Conservation (phyloP, 106 monocot genomes). For the Platanthera guangdongensis region DNA sequence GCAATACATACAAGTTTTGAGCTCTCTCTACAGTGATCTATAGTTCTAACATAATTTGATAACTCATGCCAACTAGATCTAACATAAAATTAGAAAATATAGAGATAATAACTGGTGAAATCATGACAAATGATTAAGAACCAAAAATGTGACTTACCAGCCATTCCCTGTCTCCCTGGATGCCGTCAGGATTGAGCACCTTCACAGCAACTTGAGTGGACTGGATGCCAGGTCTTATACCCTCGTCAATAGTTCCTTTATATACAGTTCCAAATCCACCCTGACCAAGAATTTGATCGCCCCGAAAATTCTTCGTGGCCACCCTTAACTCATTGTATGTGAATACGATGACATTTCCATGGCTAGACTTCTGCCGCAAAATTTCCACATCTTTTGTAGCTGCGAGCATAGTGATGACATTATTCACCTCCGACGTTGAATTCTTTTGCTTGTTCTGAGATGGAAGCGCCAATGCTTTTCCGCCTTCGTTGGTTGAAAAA, state of each 20-base stretch:
- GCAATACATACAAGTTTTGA: no score
- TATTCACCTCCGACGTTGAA: background rate
- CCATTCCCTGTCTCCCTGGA: conserved; percentile 70
- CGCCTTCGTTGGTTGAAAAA: background rate
- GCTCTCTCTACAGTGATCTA: no score
- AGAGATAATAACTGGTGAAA: background rate
- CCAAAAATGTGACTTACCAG: conserved; percentile 26
- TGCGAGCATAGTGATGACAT: background rate
- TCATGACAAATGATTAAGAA: background rate
- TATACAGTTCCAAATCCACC: conserved; percentile 67
- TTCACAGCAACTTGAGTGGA: conserved; percentile 57
- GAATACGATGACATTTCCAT: conserved; percentile 37
- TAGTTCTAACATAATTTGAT: background rate
- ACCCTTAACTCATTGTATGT: conserved; percentile 42
- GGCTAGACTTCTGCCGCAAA: conserved; percentile 19
- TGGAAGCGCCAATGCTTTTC: background rate
- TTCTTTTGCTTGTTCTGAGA: background rate
- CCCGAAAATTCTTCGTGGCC: conserved; percentile 45
- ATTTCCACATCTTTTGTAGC: conserved; percentile 36
- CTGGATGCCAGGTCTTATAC: conserved; percentile 34
- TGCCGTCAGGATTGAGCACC: conserved; percentile 47
- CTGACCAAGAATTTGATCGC: conserved; percentile 46
- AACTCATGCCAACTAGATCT: background rate
- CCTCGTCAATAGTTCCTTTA: conserved; percentile 51
- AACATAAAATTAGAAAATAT: background rate